phyloP scores from a whole-genome alignment of 2,329 filamentous ascomycete species.

The Davidsoniella eucalypti region DNA sequence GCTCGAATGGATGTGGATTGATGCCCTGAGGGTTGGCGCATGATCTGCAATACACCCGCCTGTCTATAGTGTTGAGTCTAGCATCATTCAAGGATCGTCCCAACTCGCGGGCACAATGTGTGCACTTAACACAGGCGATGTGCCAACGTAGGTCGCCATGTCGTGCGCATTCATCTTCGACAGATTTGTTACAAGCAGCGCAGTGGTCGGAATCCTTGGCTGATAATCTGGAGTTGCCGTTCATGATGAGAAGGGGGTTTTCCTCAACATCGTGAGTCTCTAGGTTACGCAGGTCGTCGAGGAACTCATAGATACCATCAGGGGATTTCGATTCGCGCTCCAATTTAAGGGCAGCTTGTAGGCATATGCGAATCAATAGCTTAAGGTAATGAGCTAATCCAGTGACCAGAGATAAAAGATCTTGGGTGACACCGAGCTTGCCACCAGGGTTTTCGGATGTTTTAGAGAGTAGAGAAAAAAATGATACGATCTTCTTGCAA shows the following conservation, averaged over 20 bases:
- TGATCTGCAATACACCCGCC: slow-evolving; percentile 52
- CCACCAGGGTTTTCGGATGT: slow-evolving; percentile 81
- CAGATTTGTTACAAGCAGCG: slow-evolving; percentile 61
- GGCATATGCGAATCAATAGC: slow-evolving; percentile 86
- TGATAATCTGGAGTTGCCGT: slow-evolving; percentile 49
- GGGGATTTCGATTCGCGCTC: slow-evolving; percentile 66
- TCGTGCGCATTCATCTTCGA: slow-evolving; percentile 84
- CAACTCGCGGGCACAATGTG: slow-evolving; percentile 47
- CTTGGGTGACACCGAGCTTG: slow-evolving; percentile 90
- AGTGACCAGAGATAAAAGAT: slow-evolving; percentile 92
- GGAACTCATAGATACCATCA: slow-evolving; percentile 64
- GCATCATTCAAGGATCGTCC: slow-evolving; percentile 53
- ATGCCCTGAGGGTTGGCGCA: slow-evolving; percentile 46
- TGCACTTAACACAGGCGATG: slow-evolving; percentile 63
- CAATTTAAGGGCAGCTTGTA: slow-evolving; percentile 81
- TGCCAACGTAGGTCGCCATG: slow-evolving; percentile 69
- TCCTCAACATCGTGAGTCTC: slow-evolving; percentile 47
- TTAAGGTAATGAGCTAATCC: slow-evolving; percentile 95
- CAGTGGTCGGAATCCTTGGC: slow-evolving; percentile 76
- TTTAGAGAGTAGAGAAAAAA: slow-evolving; percentile 88
- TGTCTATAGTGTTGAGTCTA: slow-evolving; percentile 49
- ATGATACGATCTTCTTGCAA: slow-evolving; percentile 99
- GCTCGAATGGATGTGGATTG: slow-evolving; percentile 40
- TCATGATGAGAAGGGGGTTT: slow-evolving; percentile 46
- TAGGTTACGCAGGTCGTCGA: slow-evolving; percentile 71